A percentile compares a stretch with the other conserved stretches of the same genome.
Evolutionary conservation across 768 basidiomycete species (phyloP).

Genomic region (Psilocybe cyanescens): DNA sequence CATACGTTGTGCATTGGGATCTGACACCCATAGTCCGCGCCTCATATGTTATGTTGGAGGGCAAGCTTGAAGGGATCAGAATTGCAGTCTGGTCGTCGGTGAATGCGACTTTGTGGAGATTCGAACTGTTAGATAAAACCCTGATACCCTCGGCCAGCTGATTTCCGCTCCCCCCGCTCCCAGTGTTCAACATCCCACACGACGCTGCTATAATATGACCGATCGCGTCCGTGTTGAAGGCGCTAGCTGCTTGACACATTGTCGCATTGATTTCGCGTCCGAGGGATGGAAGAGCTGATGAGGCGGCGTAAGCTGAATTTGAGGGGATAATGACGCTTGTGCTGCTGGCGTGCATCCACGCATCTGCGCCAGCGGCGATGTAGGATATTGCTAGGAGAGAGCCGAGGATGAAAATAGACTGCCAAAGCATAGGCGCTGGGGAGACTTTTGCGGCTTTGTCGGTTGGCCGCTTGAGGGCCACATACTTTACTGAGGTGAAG

Average conservation of each 20-base stretch:
- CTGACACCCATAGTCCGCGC: constrained; percentile 4
- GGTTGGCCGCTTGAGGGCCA: not conserved
- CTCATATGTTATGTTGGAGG: not conserved
- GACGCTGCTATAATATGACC: not conserved
- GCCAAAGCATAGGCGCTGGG: constrained; percentile 5
- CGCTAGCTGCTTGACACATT: not conserved
- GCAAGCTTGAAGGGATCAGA: constrained; percentile 4
- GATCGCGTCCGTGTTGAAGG: not conserved
- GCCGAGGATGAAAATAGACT: constrained; percentile 6
- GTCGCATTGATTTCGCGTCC: constrained; percentile 7
- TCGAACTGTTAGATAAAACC: constrained; percentile 3
- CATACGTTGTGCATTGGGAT: constrained; percentile 5
- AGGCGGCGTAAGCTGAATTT: not conserved
- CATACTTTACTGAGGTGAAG: not conserved
- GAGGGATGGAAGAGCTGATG: not conserved
- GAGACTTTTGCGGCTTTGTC: not conserved
- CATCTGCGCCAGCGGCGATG: constrained; percentile 3
- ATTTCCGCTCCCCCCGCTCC: not conserved
- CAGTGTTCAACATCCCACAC: constrained; percentile 4
- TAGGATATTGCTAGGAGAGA: constrained; percentile 4
- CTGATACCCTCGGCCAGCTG: constrained; percentile 1
- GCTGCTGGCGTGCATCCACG: constrained; percentile 12
- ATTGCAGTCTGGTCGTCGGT: constrained; percentile 10
- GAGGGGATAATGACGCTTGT: not conserved
- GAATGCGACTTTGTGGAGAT: not conserved